These are phyloP conservation scores for Glaciozyma antarctica DNA, from an alignment of 768 basidiomycete species.

Conservation along the genomic window DNA sequence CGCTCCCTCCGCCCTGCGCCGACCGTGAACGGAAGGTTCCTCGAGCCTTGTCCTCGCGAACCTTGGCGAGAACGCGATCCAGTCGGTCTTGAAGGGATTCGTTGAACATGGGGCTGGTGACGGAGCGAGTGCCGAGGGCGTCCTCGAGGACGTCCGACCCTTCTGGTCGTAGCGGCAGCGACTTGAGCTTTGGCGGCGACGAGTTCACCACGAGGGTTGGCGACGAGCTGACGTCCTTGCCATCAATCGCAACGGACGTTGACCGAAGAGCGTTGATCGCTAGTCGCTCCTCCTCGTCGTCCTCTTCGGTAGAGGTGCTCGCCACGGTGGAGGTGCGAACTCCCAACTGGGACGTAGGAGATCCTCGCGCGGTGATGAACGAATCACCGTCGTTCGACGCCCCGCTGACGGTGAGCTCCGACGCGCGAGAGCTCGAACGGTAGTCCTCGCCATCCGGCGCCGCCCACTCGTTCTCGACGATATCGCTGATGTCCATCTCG, in stretches of 20 bases:
- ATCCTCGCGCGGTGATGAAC: conserved; percentile 39
- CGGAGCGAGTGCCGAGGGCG: conserved; percentile 33
- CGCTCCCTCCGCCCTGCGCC: conserved; percentile 18
- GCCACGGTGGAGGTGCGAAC: neutral
- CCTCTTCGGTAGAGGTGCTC: neutral
- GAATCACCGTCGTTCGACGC: conserved; percentile 25
- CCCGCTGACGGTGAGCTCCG: neutral
- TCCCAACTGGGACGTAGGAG: conserved; percentile 25
- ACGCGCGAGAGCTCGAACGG: conserved; percentile 28
- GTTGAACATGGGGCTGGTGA: conserved; percentile 24
- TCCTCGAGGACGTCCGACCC: conserved; percentile 37
- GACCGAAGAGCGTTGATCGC: conserved; percentile 24
- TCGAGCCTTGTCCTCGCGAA: conserved; percentile 34
- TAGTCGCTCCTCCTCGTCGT: conserved; percentile 27
- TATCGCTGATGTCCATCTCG: conserved; percentile 83
- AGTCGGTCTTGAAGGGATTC: conserved; percentile 40
- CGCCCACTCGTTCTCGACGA: conserved; percentile 78
- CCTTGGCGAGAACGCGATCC: conserved; percentile 41
- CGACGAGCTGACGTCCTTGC: conserved; percentile 7
- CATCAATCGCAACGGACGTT: conserved; percentile 22
- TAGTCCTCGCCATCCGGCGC: conserved; percentile 6
- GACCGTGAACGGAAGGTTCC: neutral
- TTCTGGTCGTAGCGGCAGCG: neutral
- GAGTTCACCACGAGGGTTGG: neutral
- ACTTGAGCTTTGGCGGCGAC: neutral